Evolutionary conservation across 2,329 filamentous ascomycete genomes (phyloP).

Genomic region (Dactylellina drechsleri): DNA sequence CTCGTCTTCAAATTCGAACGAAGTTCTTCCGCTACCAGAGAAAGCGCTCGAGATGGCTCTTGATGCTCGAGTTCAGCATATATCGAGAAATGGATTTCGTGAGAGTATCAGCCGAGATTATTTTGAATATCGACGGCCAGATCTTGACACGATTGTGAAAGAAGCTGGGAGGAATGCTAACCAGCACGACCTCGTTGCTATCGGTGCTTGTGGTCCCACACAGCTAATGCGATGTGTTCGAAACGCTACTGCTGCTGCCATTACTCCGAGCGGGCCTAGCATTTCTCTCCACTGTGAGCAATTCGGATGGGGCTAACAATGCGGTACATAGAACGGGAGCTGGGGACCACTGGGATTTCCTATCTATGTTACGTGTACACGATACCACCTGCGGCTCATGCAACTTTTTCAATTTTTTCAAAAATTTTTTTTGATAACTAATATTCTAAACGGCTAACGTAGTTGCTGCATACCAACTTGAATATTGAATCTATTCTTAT

Average conservation of each 20-base stretch:
- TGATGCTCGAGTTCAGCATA: conserved; percentile 54
- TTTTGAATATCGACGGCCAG: conserved; percentile 55
- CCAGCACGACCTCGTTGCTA: conserved; percentile 57
- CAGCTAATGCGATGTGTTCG: conserved; percentile 64
- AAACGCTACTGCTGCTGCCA: conserved; percentile 64
- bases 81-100: conserved; percentile 31
- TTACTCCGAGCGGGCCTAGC: conserved; percentile 64
- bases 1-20: conserved; percentile 26
- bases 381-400: too few species aligned
- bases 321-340: neutral
- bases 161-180: conserved; percentile 50
- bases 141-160: conserved; percentile 54
- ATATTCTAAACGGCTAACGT: too few species aligned
- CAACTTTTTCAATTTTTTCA: neutral
- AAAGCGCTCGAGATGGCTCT: conserved; percentile 43
- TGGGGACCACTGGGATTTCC: too few species aligned
- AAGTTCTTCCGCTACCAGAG: conserved; percentile 35
- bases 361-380: neutral
- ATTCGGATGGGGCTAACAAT: conserved; percentile 63
- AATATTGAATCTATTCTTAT: too few species aligned
- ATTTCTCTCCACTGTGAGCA: conserved; percentile 68
- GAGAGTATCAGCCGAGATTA: conserved; percentile 32
- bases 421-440: neutral
- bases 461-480: too few species aligned
- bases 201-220: conserved; percentile 66